Conservation (phyloP, 805 yeast genomes). For the Myxozyma mucilagina region DNA sequence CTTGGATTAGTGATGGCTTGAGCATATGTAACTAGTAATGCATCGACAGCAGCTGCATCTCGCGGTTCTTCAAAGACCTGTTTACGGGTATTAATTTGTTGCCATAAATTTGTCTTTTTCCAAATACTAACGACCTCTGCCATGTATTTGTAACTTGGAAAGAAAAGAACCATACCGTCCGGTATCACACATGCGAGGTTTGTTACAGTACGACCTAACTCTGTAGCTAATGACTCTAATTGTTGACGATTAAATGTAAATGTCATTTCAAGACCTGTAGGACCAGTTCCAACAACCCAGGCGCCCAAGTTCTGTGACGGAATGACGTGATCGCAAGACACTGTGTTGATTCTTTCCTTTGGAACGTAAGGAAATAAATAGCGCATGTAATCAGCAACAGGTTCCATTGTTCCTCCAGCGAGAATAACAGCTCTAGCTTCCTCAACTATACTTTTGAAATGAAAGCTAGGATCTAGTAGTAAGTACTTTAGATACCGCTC, state of each 20-base stretch:
- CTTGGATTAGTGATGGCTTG: slow-evolving; percentile 39
- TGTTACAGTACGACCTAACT: slow-evolving; percentile 53
- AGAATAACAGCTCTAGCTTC: slow-evolving; percentile 68
- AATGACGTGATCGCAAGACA: slow-evolving; percentile 82
- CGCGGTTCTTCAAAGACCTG: slow-evolving; percentile 55
- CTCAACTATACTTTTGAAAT: slow-evolving; percentile 65
- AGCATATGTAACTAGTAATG: slow-evolving; percentile 54
- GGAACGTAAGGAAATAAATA: slow-evolving; percentile 62
- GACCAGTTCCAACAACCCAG: slow-evolving; percentile 48
- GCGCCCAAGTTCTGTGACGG: slow-evolving; percentile 69
- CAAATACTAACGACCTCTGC: slow-evolving; percentile 53
- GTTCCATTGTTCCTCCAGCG: slow-evolving; percentile 97
- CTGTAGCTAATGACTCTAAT: slow-evolving; percentile 42
- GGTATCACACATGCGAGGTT: slow-evolving; percentile 54
- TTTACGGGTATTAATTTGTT: slow-evolving; percentile 41
- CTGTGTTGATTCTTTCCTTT: slow-evolving; percentile 47
- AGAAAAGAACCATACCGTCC: slow-evolving; percentile 74
- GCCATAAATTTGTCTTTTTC: slow-evolving; percentile 44
- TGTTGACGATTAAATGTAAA: slow-evolving; percentile 71
- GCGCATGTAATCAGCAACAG: slow-evolving; percentile 64
- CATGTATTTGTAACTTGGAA: slow-evolving; percentile 81
- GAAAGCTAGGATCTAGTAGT: slow-evolving; percentile 74
- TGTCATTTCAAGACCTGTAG: slow-evolving; percentile 46
- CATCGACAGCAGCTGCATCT: slow-evolving; percentile 46
- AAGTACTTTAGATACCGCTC: slow-evolving; percentile 57